Percentiles rank a stretch among this genome's conserved stretches.
Conservation (phyloP, 345 rosid species). For the Camelina hispida region DNA sequence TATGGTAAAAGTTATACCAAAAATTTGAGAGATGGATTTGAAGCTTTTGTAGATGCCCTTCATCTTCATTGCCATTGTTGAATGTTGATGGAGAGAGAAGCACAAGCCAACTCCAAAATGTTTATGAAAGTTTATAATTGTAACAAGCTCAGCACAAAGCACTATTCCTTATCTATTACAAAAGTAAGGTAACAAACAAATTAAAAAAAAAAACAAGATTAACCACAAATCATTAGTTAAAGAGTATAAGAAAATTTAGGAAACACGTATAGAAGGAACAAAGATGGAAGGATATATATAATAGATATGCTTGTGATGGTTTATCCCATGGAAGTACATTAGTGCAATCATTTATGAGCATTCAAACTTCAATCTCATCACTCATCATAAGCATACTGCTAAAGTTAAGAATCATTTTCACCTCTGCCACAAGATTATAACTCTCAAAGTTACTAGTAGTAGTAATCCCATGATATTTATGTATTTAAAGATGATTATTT, state of each 20-base stretch:
- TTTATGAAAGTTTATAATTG: not conserved
- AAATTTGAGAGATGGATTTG: constrained; percentile 81
- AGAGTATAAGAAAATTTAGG: not conserved
- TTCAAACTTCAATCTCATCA: not conserved
- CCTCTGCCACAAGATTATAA: not conserved
- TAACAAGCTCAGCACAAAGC: constrained; percentile 1
- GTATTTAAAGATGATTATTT: not conserved
- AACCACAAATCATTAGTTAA: not conserved
- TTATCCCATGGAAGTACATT: not conserved
- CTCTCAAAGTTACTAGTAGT: not conserved
- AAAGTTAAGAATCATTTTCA: not conserved
- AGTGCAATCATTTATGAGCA: not conserved
- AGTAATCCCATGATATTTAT: not conserved
- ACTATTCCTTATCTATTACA: constrained; percentile 17
- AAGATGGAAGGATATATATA: not conserved
- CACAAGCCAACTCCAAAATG: constrained; percentile 38
- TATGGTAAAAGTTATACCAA: constrained; percentile 56
- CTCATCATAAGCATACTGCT: not conserved
- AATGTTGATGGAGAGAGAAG: constrained; percentile 23
- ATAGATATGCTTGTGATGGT: not conserved
- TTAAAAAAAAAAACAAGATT: not conserved
- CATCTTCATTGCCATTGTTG: constrained; percentile 73
- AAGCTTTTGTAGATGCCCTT: constrained; percentile 89
- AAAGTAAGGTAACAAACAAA: not conserved
- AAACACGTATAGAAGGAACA: not conserved